phyloP scores from a whole-genome alignment of 2,329 filamentous ascomycete species.

The Aspergillus novofumigatus region DNA sequence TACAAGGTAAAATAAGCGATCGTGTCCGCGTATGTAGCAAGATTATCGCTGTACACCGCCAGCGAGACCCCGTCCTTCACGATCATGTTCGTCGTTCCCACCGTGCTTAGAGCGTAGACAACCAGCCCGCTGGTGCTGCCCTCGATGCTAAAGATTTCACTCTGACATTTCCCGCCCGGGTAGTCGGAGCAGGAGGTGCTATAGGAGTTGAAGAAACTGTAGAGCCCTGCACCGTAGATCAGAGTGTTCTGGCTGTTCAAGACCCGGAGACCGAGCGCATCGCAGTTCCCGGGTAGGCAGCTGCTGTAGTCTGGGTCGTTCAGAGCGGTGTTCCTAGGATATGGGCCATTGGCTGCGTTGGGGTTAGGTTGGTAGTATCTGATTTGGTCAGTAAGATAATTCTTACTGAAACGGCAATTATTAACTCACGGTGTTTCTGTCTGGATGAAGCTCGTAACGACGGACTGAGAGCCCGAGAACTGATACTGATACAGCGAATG shows the following conservation, averaged over 20 bases:
- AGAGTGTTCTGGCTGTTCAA: slow-evolving; percentile 41
- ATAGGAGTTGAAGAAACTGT: slow-evolving; percentile 55
- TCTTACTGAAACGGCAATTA: not conserved
- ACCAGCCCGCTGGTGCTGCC: slow-evolving; percentile 27
- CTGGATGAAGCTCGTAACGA: slow-evolving; percentile 35
- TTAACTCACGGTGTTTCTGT: slow-evolving; percentile 33
- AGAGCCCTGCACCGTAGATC: slow-evolving; percentile 51
- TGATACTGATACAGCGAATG: slow-evolving; percentile 48
- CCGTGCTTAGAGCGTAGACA: slow-evolving; percentile 49
- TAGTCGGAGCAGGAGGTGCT: slow-evolving; percentile 40
- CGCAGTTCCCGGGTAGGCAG: slow-evolving; percentile 29
- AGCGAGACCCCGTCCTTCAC: slow-evolving; percentile 41
- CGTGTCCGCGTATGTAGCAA: slow-evolving; percentile 43
- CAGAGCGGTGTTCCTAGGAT: slow-evolving; percentile 24
- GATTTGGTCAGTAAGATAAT: not conserved
- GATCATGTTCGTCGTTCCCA: slow-evolving; percentile 45
- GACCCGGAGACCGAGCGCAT: slow-evolving; percentile 49
- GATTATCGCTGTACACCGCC: slow-evolving; percentile 45
- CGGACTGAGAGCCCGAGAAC: slow-evolving; percentile 33
- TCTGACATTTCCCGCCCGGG: slow-evolving; percentile 44
- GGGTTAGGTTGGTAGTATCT: slow-evolving; percentile 39
- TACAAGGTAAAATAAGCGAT: slow-evolving; percentile 37
- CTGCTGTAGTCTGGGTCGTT: slow-evolving; percentile 35
- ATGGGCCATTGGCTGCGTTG: slow-evolving; percentile 29
- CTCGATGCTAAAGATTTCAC: slow-evolving; percentile 47